phyloP scores from a whole-genome alignment of 2,329 filamentous ascomycete genomes.

The Aspergillus awamori region DNA sequence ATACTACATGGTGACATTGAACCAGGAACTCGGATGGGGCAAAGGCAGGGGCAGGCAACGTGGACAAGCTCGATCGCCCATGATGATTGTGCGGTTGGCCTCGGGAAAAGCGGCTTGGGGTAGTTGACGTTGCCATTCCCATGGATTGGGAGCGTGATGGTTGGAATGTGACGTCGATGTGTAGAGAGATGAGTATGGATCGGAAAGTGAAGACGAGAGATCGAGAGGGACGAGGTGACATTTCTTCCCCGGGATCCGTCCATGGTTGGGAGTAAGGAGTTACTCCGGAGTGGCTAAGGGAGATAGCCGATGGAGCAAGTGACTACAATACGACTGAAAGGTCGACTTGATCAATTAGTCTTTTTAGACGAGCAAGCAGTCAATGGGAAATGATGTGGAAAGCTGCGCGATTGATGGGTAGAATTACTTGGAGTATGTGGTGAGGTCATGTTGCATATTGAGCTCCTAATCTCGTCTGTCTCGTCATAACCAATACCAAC shows the following conservation, averaged over 20 bases:
- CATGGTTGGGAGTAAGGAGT: background rate
- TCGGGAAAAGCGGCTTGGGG: background rate
- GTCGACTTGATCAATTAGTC: no score
- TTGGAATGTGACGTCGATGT: constrained; percentile 16
- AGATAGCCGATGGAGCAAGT: no score
- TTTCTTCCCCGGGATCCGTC: background rate
- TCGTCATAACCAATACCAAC: no score
- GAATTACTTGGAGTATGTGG: no score
- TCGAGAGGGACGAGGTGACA: background rate
- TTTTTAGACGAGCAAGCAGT: no score
- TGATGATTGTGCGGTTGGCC: background rate
- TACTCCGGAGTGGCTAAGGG: no score
- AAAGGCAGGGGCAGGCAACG: background rate
- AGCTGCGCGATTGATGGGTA: no score
- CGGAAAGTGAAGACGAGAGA: background rate
- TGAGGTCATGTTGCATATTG: no score
- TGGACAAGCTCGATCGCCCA: background rate
- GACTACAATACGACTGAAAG: no score
- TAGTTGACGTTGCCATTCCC: background rate
- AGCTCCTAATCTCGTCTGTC: no score
- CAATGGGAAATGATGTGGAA: no score
- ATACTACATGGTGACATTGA: constrained; percentile 14
- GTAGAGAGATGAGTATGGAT: background rate
- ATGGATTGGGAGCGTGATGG: background rate
- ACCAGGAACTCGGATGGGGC: background rate